These are phyloP conservation scores for Elsinoe batatas DNA, from an alignment of 2,329 filamentous ascomycete genomes.

Conservation along the genomic window DNA sequence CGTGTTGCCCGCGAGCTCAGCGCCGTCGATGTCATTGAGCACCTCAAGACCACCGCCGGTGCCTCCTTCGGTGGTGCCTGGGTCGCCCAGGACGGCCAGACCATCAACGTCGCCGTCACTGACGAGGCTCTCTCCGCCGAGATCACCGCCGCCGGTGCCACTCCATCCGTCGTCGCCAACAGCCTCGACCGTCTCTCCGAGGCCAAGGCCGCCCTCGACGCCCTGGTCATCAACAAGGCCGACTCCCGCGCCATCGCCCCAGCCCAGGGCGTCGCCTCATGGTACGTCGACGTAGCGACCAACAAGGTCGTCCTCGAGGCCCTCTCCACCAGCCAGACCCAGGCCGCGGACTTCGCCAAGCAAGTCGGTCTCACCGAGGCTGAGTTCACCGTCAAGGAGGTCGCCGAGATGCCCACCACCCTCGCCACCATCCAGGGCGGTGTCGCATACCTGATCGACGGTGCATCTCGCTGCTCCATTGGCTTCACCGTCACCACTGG, in stretches of 20 bases:
- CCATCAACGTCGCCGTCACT: conserved; percentile 6
- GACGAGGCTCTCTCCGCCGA: conserved; percentile 1
- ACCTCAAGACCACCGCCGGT: not conserved
- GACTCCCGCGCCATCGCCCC: not conserved
- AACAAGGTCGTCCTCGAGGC: conserved; percentile 10
- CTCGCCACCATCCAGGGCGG: conserved; percentile 8
- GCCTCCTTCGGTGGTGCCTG: conserved; percentile 7
- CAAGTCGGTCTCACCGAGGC: conserved; percentile 7
- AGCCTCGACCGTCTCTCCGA: conserved; percentile 5
- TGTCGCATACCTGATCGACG: not conserved
- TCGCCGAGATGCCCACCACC: conserved; percentile 5
- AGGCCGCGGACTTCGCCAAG: not conserved
- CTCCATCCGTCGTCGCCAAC: conserved; percentile 1
- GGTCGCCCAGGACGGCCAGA: conserved; percentile 4
- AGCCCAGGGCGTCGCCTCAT: not conserved
- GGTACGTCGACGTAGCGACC: conserved; percentile 3
- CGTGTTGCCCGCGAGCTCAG: conserved; percentile 8
- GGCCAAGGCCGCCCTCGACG: conserved; percentile 4
- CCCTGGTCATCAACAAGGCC: not conserved
- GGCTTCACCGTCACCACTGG: conserved; percentile 9
- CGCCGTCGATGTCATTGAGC: conserved; percentile 6
- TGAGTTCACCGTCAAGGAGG: conserved; percentile 6
- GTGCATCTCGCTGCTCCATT: not conserved
- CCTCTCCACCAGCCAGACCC: not conserved
- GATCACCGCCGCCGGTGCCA: conserved; percentile 6